Evolutionary conservation across 192 early-diverging fungal genomes (phyloP).

Genomic region (Entophlyctis helioformis): DNA sequence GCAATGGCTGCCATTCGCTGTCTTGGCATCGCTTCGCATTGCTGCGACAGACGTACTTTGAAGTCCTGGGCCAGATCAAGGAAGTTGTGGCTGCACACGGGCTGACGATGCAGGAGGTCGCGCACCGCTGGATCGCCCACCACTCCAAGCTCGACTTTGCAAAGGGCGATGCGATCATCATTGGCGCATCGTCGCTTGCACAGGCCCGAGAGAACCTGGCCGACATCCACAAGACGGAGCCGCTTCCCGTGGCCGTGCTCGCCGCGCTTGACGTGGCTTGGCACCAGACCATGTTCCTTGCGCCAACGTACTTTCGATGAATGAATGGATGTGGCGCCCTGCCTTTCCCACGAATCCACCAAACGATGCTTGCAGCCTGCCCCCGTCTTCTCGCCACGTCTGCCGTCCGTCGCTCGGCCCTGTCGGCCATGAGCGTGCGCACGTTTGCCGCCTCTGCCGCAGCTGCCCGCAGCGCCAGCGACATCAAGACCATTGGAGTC

Average conservation of each 20-base stretch:
- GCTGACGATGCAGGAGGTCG: conserved; percentile 20
- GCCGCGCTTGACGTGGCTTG: conserved; percentile 43
- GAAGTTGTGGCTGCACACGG: conserved; percentile 13
- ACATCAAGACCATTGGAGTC: conserved; percentile 43
- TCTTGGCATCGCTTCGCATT: too few species aligned
- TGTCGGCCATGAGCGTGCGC: too few species aligned
- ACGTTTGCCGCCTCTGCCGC: too few species aligned
- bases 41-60: conserved; percentile 37
- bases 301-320: too few species aligned
- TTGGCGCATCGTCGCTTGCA: conserved; percentile 29
- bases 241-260: conserved; percentile 37
- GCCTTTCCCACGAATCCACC: too few species aligned
- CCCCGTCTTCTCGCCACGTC: too few species aligned
- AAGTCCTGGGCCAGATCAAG: conserved; percentile 36
- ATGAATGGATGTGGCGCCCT: too few species aligned
- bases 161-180: conserved; percentile 31
- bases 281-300: conserved; percentile 26
- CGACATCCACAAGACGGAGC: conserved; percentile 32
- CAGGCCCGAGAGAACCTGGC: conserved; percentile 35
- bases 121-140: conserved; percentile 31
- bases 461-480: too few species aligned
- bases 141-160: conserved; percentile 24
- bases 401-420: too few species aligned
- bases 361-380: too few species aligned
- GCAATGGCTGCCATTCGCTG: too few species aligned